Evolutionary conservation across 2,329 filamentous ascomycete genomes (phyloP), one percentile per base, ranked within the genome.

Genomic region (Aspergillus chevalieri): DNA sequence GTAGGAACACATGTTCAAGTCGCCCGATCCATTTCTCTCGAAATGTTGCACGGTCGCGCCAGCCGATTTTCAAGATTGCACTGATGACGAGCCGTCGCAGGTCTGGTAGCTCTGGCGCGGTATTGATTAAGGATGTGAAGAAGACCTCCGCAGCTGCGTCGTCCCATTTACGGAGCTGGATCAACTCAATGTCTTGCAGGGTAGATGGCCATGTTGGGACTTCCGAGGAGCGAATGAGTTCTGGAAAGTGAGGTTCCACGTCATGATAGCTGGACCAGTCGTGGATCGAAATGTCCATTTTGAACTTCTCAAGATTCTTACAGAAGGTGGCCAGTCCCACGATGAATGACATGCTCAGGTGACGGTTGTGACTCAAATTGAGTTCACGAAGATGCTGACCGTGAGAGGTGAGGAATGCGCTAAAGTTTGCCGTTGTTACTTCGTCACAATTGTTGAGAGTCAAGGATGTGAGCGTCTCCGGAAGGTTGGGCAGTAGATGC

Each of bases 1-100:
- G 62, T 14, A 74, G 57, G 46, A 76, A 77, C 1, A 69, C 64
- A 10, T 74, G 76, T 48, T 83, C 79, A 46, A 96, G 73, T 54
- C 78, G 83, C n/a, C 79, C 75, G 45, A 83, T 83, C 88, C 90
- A 95, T 55, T 82, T 80, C 56, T 86, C 82, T 36, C 91, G 81
- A 61, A 96, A 85, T n/a, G 79, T 78, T 15, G 87, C 87, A 39
- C 92, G 82, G 62, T 89, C 82, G 53, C 89, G 84, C 88, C 90
- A 95, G 9, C 77, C 75, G 22, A 86, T 84, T 61, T 91, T 83
- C 44, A 96, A 75, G 67, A 89, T 92, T 1, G 86, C 84, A 60
- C 85, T 87, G 56, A 96, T 80, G 1, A 80, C 77, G 9, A 96
- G 72, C 41, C 78, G 76, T 7, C 89, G 84, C 21, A 97, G 77